Conservation (phyloP, 805 yeast genomes). For the Pichia pseudocactophila region DNA sequence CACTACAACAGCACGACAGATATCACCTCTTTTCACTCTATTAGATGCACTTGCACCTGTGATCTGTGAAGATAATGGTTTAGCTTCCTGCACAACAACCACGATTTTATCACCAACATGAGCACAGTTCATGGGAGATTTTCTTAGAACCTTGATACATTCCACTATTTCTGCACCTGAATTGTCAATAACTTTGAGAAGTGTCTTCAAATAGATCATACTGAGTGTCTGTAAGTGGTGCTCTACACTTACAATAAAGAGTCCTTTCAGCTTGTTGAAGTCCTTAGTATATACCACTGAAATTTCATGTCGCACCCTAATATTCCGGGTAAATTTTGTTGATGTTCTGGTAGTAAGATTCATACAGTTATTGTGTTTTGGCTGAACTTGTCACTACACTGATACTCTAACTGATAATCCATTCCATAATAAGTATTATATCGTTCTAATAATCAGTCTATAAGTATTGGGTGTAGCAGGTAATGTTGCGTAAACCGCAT, state of each 20-base stretch:
- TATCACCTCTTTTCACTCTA: constrained; percentile 90
- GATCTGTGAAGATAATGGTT: constrained; percentile 57
- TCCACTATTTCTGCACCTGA: constrained; percentile 90
- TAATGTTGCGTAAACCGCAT: too few relatives aligned
- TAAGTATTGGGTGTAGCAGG: too few relatives aligned
- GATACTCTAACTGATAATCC: too few relatives aligned
- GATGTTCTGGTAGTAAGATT: too few relatives aligned
- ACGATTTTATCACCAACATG: constrained; percentile 87
- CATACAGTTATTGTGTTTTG: too few relatives aligned
- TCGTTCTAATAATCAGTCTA: too few relatives aligned
- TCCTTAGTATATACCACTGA: neutral
- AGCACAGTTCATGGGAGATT: constrained; percentile 77
- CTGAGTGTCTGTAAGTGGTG: neutral
- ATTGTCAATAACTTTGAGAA: constrained; percentile 88
- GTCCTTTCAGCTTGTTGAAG: neutral
- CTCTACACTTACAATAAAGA: too few relatives aligned
- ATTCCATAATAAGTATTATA: too few relatives aligned
- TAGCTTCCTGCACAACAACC: constrained; percentile 88
- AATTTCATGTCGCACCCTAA: too few relatives aligned
- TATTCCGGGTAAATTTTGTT: too few relatives aligned
- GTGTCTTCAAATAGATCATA: constrained; percentile 87
- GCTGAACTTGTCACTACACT: too few relatives aligned
- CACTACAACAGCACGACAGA: constrained; percentile 90
- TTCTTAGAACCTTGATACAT: constrained; percentile 90
- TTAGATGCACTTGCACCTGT: constrained; percentile 68